phyloP scores from a whole-genome alignment of 2,329 filamentous ascomycete genomes.

The Aspergillus persii region DNA sequence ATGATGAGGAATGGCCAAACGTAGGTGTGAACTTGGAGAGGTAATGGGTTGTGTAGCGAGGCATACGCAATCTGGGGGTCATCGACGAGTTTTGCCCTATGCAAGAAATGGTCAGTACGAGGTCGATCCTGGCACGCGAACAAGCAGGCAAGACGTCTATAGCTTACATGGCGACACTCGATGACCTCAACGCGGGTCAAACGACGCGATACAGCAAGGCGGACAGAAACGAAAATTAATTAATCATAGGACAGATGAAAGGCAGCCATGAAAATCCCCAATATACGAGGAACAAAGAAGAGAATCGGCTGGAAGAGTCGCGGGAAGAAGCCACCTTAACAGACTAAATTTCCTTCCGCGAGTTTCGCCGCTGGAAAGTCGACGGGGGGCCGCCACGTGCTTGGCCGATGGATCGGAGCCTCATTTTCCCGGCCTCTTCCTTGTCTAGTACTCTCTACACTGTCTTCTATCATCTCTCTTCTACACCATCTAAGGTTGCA shows the following conservation, averaged over 20 bases:
- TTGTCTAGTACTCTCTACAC: no score
- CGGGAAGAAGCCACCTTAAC: constrained; percentile 29
- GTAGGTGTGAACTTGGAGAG: constrained; percentile 78
- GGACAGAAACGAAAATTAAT: constrained; percentile 10
- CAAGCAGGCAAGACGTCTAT: not conserved
- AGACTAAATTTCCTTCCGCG: constrained; percentile 22
- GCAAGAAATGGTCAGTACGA: constrained; percentile 15
- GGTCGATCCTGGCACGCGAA: constrained; percentile 11
- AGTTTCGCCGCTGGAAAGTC: constrained; percentile 19
- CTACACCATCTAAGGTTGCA: no score
- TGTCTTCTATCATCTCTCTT: no score
- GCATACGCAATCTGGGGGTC: constrained; percentile 85
- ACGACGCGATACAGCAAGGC: constrained; percentile 15
- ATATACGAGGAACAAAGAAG: constrained; percentile 1
- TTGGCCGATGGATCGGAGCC: constrained; percentile 11
- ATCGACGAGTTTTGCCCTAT: constrained; percentile 81
- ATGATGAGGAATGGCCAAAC: constrained; percentile 88
- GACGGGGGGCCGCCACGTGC: constrained; percentile 23
- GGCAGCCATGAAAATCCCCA: constrained; percentile 1
- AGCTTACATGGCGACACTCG: constrained; percentile 34
- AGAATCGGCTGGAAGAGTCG: constrained; percentile 1
- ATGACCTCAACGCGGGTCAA: constrained; percentile 31
- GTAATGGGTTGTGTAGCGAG: constrained; percentile 82
- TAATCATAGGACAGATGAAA: constrained; percentile 25
- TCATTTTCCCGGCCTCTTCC: constrained; percentile 13